Base-by-base conservation (phyloP, 257 asterid species). In the Asclepias syriaca region DNA sequence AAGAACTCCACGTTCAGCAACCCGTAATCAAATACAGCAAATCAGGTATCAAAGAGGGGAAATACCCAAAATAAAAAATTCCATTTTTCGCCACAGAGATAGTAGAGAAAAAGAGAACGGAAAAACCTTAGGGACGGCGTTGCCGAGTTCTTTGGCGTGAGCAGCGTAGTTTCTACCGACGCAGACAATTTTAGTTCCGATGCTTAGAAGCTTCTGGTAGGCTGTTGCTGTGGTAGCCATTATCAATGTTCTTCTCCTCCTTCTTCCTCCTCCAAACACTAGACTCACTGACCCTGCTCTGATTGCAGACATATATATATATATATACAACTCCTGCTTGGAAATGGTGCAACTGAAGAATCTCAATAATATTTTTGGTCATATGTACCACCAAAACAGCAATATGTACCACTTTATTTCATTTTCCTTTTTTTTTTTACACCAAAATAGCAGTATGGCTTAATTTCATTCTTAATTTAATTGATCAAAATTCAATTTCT, bases 101-200 rank as follows among this genome's bases (percentile, higher is more conserved):
- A 43, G 66, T 72, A 34, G 43, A 57, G 22, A 57, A 45, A 34
- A 10, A 43, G 8, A 51, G 2, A 46, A 32, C 3, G 15, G 12
- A 8, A 4, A 8, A 61, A 89, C 97, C 79, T 88, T 94, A 46
- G 98, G 97, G 45, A 91, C 88, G 71, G 97, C 91, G 84, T 93
- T 91, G 54, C 97, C 96, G 74, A 94, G 95, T 72, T 94, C 98
- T 45, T 88, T 94, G 39, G 97, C 97, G 85, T 94, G 96, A 63
- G 96, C 97, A 51, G 94, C 98, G 86, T 94, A 94, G 83, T 94
- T 94, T 45, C 98, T 96, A 67, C 98, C 97, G 73, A 94, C 98
- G 81, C 81, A 96, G 78, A 94, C 81, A 86, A 94, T 89, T 71
- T 94, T 94, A 69, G 97, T 91, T 72, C 96, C 95, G 68, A 78